phyloP scores from a whole-genome alignment of 768 basidiomycete species.

The Lactarius vividus region DNA sequence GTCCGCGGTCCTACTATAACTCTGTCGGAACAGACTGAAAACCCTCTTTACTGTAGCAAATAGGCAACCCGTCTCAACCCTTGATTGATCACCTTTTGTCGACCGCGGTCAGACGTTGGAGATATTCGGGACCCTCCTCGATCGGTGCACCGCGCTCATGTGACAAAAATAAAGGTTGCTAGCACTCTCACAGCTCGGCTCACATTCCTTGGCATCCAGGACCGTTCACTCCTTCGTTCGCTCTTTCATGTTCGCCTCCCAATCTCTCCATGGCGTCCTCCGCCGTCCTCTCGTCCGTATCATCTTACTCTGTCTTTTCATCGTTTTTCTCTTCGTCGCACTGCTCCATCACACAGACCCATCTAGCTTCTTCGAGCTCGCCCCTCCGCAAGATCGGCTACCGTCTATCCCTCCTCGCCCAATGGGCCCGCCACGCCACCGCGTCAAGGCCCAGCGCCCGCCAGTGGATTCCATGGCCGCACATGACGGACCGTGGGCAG shows the following conservation, averaged over 20 bases:
- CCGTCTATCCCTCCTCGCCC: neutral
- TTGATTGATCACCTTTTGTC: too few species aligned
- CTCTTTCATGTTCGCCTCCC: neutral
- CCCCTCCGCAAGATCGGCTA: neutral
- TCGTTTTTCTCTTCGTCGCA: neutral
- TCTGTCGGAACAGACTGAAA: too few species aligned
- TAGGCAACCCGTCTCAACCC: too few species aligned
- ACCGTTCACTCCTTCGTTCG: neutral
- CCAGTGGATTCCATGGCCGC: neutral
- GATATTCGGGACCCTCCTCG: neutral
- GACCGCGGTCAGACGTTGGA: neutral
- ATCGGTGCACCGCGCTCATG: neutral
- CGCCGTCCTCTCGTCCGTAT: conserved; percentile 9
- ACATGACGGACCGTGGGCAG: conserved; percentile 40
- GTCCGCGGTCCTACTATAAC: too few species aligned
- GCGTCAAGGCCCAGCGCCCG: conserved; percentile 9
- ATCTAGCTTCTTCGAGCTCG: neutral
- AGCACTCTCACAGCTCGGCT: too few species aligned
- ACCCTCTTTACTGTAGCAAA: too few species aligned
- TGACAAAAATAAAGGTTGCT: neutral
- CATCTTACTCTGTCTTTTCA: neutral
- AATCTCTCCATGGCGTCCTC: neutral
- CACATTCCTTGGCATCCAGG: neutral
- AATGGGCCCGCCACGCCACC: neutral
- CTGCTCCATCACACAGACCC: conserved; percentile 1